Evolutionary conservation across 2,329 filamentous ascomycete species (phyloP).

Genomic region (Colletotrichum gloeosporioides): DNA sequence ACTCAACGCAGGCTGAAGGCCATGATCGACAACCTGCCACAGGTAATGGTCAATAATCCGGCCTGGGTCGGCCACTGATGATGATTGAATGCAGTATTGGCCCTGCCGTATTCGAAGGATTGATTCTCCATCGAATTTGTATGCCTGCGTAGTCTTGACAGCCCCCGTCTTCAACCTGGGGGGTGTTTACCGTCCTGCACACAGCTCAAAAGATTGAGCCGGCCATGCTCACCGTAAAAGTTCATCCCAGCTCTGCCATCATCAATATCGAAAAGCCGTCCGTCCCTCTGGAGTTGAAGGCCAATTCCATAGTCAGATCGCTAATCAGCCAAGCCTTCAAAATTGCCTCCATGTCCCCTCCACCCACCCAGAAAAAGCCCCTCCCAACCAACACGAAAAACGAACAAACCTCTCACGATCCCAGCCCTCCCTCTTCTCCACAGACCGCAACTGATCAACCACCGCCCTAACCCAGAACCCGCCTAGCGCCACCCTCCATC

Average conservation of each 20-base stretch:
- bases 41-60: neutral
- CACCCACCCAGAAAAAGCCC: neutral
- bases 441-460: conserved; percentile 18
- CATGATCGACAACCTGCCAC: no score
- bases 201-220: neutral
- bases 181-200: neutral
- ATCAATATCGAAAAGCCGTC: neutral
- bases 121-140: no score
- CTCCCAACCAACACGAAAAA: neutral
- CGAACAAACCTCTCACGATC: neutral
- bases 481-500: neutral
- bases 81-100: no score
- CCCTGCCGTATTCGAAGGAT: no score
- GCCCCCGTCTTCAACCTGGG: neutral
- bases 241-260: neutral
- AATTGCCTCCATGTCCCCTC: neutral
- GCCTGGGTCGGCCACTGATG: no score
- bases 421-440: neutral
- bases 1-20: no score
- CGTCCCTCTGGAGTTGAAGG: neutral
- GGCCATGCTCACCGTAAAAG: neutral
- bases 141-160: neutral
- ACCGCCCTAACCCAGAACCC: neutral
- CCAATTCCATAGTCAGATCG: neutral
- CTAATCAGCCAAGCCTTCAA: neutral